These are phyloP conservation scores for Globisporangium iwayamae DNA, from an alignment of 352 stramenopile species.

Conservation along the genomic window DNA sequence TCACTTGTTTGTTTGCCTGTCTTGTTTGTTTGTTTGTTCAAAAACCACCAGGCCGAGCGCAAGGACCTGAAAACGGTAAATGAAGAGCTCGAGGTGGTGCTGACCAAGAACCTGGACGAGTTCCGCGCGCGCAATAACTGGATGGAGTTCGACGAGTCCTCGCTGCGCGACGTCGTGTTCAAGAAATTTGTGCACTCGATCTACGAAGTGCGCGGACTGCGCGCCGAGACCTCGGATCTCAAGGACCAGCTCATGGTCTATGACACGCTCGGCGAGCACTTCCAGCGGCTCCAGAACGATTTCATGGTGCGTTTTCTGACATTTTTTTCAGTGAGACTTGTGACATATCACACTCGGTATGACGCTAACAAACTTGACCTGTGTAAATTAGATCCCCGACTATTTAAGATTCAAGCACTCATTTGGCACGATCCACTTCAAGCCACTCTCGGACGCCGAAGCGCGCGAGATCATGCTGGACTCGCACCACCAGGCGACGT, in stretches of 20 bases:
- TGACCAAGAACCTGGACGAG: slow-evolving; percentile 28
- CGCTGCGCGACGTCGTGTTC: slow-evolving; percentile 42
- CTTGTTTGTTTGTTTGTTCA: not conserved
- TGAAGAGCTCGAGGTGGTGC: slow-evolving; percentile 49
- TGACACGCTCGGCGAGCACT: slow-evolving; percentile 66
- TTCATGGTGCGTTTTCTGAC: slow-evolving; percentile 24
- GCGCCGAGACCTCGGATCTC: slow-evolving; percentile 40
- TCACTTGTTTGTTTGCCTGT: not conserved
- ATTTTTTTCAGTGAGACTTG: not conserved
- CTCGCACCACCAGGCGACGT: slow-evolving; percentile 62
- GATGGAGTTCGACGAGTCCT: slow-evolving; percentile 51
- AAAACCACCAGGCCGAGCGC: slow-evolving; percentile 36
- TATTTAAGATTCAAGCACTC: slow-evolving; percentile 32
- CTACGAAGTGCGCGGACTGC: slow-evolving; percentile 59
- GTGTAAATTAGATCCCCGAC: slow-evolving; percentile 28
- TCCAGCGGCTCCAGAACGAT: slow-evolving; percentile 63
- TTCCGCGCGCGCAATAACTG: slow-evolving; percentile 43
- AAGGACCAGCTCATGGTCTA: slow-evolving; percentile 50
- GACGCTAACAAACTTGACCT: not conserved
- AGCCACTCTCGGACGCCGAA: slow-evolving; percentile 39
- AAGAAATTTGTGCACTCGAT: slow-evolving; percentile 75
- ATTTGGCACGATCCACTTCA: slow-evolving; percentile 63
- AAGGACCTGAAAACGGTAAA: slow-evolving; percentile 53
- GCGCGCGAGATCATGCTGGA: slow-evolving; percentile 67
- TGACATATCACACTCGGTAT: not conserved